A percentile compares a stretch with the other conserved stretches of the same genome.
phyloP scores from a whole-genome alignment of 2,329 filamentous ascomycete species.

The Xylariales sp. region DNA sequence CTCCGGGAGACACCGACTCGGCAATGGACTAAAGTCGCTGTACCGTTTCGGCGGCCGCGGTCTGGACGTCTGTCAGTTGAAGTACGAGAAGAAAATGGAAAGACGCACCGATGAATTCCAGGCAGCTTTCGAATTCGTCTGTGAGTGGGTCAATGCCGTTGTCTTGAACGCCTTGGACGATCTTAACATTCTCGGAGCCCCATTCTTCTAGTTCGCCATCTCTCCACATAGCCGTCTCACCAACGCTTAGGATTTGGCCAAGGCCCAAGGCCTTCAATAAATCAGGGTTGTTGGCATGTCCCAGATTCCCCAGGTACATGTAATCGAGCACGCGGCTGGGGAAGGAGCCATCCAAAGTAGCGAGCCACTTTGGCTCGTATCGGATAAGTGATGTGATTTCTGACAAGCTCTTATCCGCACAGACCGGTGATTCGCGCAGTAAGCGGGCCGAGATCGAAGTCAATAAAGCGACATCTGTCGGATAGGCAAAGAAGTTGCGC shows the following conservation, averaged over 20 bases:
- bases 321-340: constrained; percentile 87
- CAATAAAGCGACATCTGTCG: constrained; percentile 81
- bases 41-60: constrained; percentile 69
- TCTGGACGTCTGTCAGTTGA: constrained; percentile 45
- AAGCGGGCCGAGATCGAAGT: constrained; percentile 71
- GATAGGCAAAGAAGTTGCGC: constrained; percentile 95
- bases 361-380: constrained; percentile 73
- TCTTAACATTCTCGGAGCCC: constrained; percentile 73
- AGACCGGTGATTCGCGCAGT: constrained; percentile 62
- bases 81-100: too few species aligned
- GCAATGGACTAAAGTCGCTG: constrained; percentile 90
- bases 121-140: constrained; percentile 76
- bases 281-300: constrained; percentile 89
- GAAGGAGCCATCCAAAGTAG: constrained; percentile 80
- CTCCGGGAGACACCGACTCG: constrained; percentile 92
- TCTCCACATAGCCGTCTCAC: constrained; percentile 80
- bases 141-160: constrained; percentile 93
- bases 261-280: constrained; percentile 78
- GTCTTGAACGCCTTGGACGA: constrained; percentile 84
- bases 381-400: constrained; percentile 49
- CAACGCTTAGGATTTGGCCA: constrained; percentile 82
- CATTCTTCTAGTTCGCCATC: constrained; percentile 66
- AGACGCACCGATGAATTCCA: constrained; percentile 84
- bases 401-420: constrained; percentile 42
- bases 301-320: constrained; percentile 92